A percentile compares a stretch with the other conserved stretches of the same genome.
Evolutionary conservation across 805 yeast species (phyloP).

Genomic region (Candida andamanensis): DNA sequence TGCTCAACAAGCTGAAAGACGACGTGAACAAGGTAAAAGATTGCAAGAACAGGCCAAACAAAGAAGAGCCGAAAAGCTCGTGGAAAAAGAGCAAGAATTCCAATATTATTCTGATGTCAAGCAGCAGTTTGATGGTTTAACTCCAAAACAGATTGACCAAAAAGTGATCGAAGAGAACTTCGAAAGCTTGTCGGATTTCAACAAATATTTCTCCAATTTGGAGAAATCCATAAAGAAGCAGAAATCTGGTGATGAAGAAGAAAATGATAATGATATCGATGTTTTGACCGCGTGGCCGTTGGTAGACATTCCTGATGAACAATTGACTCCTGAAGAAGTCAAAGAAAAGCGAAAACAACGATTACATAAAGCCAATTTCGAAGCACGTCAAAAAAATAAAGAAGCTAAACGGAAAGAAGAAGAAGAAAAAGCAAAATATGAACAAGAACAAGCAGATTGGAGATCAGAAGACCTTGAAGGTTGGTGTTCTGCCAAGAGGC

Average conservation of each 20-base stretch:
- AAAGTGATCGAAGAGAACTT: constrained; percentile 70
- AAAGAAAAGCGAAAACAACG: constrained; percentile 85
- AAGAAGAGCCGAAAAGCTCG: constrained; percentile 71
- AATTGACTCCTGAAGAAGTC: constrained; percentile 70
- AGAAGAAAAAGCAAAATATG: constrained; percentile 54
- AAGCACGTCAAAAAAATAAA: constrained; percentile 79
- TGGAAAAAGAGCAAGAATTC: constrained; percentile 75
- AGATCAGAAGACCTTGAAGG: constrained; percentile 65
- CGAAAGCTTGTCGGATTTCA: constrained; percentile 66
- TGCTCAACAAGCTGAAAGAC: constrained; percentile 66
- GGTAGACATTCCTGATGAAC: constrained; percentile 78
- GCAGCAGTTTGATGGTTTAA: constrained; percentile 43
- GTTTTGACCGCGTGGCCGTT: constrained; percentile 65
- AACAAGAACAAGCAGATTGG: constrained; percentile 68
- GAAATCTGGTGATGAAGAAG: constrained; percentile 56
- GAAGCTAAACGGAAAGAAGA: constrained; percentile 70
- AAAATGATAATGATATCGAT: constrained; percentile 46
- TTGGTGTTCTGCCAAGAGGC: constrained; percentile 75
- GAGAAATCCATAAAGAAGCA: constrained; percentile 70
- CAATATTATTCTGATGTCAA: constrained; percentile 62
- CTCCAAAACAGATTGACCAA: constrained; percentile 47
- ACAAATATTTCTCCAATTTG: constrained; percentile 56
- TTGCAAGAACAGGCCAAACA: constrained; percentile 91
- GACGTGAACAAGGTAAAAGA: constrained; percentile 80
- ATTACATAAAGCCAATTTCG: constrained; percentile 78